phyloP scores from a whole-genome alignment of 2,329 filamentous ascomycete genomes.

The Phialophora verrucosa region DNA sequence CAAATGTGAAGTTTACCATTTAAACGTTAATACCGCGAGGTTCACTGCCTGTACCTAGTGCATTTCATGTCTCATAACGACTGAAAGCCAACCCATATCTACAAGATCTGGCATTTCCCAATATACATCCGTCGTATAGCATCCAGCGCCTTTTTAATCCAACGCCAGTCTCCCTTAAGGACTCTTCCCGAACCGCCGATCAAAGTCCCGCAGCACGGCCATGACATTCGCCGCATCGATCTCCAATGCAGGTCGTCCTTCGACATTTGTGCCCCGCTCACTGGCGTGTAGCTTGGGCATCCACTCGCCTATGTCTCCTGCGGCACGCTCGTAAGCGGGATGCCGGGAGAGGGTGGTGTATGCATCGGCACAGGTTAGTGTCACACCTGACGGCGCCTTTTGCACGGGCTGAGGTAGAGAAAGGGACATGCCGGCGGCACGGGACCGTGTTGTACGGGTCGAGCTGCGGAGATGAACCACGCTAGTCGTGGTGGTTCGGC shows the following conservation, averaged over 20 bases:
- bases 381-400: constrained; percentile 52
- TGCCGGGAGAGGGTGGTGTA: constrained; percentile 80
- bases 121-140: not conserved
- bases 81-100: not conserved
- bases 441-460: constrained; percentile 35
- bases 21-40: not conserved
- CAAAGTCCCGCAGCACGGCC: constrained; percentile 82
- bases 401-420: constrained; percentile 42
- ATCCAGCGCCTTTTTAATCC: not conserved
- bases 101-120: not conserved
- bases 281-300: constrained; percentile 72
- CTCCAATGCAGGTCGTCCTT: constrained; percentile 66
- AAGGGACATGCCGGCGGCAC: constrained; percentile 37
- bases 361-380: constrained; percentile 74
- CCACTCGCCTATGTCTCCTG: constrained; percentile 76
- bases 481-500: constrained; percentile 38
- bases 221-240: constrained; percentile 84
- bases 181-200: constrained; percentile 68
- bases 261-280: constrained; percentile 40
- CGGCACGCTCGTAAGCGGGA: constrained; percentile 74
- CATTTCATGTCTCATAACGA: not conserved
- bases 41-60: not conserved
- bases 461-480: constrained; percentile 35
- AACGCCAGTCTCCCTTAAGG: constrained; percentile 15
- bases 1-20: not conserved